Percentiles rank a stretch among this genome's conserved stretches.
Evolutionary conservation across 768 basidiomycete species (phyloP).

Genomic region (Holtermanniella nyarrowii): DNA sequence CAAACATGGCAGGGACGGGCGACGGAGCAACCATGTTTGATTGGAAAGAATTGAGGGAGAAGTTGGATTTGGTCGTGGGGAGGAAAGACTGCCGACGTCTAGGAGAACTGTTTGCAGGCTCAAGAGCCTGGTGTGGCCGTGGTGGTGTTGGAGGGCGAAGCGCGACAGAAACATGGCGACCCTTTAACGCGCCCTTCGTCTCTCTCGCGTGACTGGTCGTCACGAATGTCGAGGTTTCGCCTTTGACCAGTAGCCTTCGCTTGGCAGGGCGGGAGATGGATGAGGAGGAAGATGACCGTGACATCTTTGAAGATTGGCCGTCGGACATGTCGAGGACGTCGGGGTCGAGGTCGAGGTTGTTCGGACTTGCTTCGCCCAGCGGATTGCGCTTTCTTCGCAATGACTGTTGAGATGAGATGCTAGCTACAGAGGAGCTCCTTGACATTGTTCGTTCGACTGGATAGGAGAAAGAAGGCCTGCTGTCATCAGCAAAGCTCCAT

Average conservation of each 20-base stretch:
- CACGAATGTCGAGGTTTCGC: too few relatives aligned
- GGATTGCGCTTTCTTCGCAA: too few relatives aligned
- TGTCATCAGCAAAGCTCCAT: too few relatives aligned
- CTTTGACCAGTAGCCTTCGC: background rate
- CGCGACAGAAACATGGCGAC: background rate
- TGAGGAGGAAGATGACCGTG: background rate
- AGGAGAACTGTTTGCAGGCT: background rate
- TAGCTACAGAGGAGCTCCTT: too few relatives aligned
- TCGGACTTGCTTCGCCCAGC: too few relatives aligned
- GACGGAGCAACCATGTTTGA: background rate
- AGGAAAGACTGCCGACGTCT: background rate
- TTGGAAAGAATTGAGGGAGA: background rate
- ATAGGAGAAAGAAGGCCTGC: too few relatives aligned
- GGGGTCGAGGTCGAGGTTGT: too few relatives aligned
- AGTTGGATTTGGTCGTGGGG: background rate
- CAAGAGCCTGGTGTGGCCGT: conserved; percentile 4
- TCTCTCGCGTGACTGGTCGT: background rate
- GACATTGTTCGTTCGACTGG: too few relatives aligned
- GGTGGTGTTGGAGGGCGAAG: conserved; percentile 8
- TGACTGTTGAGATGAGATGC: too few relatives aligned
- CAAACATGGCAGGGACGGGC: background rate
- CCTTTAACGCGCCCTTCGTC: background rate
- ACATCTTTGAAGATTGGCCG: background rate
- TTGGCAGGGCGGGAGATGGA: background rate
- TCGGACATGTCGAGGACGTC: too few relatives aligned